These are phyloP conservation scores for Babesia bovis DNA, from an alignment of 169 alveolate genomes.

Conservation along the genomic window DNA sequence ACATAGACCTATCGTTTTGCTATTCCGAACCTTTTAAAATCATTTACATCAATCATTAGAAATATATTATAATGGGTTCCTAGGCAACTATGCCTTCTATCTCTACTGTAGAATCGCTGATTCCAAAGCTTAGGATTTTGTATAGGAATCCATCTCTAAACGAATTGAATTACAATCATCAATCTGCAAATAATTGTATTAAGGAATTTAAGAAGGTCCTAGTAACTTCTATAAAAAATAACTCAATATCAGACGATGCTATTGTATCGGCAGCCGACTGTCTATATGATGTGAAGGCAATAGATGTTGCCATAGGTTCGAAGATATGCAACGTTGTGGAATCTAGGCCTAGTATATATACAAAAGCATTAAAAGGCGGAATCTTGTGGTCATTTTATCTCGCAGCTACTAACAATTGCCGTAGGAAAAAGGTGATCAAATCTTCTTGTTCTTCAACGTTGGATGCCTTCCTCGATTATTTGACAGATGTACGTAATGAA, in stretches of 20 bases:
- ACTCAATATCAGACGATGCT: conserved; percentile 36
- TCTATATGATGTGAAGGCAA: conserved; percentile 56
- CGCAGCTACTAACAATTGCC: conserved; percentile 1
- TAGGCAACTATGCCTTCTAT: too few species aligned
- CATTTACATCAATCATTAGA: too few species aligned
- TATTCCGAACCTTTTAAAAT: too few species aligned
- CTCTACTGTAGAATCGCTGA: not conserved
- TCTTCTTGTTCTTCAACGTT: conserved; percentile 47
- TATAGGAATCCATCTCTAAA: not conserved
- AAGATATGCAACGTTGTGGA: conserved; percentile 42
- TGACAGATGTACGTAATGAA: conserved; percentile 18
- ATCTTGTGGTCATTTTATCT: conserved; percentile 47
- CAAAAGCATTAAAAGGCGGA: conserved; percentile 38
- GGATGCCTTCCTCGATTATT: conserved; percentile 17
- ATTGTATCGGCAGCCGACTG: conserved; percentile 49
- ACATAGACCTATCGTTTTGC: too few species aligned
- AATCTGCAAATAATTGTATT: not conserved
- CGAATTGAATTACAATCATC: not conserved
- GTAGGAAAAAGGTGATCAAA: conserved; percentile 43
- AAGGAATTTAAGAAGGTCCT: conserved; percentile 30
- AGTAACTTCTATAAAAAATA: not conserved
- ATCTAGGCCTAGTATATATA: conserved; percentile 15
- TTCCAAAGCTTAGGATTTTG: conserved; percentile 29
- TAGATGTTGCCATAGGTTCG: conserved; percentile 9
- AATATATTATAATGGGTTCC: too few species aligned